A percentile compares a stretch with the other conserved stretches of the same genome.
Evolutionary conservation across 768 basidiomycete genomes (phyloP).

Genomic region (Gloeopeniophorella convolvens): DNA sequence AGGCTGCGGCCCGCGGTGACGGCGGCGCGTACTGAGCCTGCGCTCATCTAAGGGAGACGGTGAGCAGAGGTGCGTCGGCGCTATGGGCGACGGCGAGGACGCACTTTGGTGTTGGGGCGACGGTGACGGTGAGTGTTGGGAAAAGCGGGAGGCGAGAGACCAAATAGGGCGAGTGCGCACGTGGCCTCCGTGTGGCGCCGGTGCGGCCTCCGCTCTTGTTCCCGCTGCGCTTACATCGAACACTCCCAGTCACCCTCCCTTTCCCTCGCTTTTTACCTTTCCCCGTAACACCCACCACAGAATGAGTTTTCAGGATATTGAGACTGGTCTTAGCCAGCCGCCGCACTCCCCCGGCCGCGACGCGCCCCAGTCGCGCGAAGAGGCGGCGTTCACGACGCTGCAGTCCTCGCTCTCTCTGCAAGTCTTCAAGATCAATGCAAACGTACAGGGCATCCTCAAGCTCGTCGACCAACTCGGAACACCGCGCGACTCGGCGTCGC

Average conservation of each 20-base stretch:
- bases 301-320: slow-evolving; percentile 51
- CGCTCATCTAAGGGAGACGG: not conserved
- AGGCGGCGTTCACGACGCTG: slow-evolving; percentile 66
- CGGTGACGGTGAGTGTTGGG: no score
- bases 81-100: not conserved
- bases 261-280: not conserved
- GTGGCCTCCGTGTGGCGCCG: no score
- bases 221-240: no score
- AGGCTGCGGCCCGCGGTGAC: not conserved
- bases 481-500: slow-evolving; percentile 63
- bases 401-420: slow-evolving; percentile 83
- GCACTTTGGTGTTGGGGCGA: no score
- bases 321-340: slow-evolving; percentile 34
- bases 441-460: slow-evolving; percentile 91
- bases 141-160: no score
- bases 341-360: slow-evolving; percentile 24
- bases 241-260: no score
- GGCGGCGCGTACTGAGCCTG: not conserved
- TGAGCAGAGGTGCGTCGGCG: not conserved
- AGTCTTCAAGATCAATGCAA: slow-evolving; percentile 98
- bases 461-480: slow-evolving; percentile 97
- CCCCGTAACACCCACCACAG: not conserved
- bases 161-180: no score
- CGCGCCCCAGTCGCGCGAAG: slow-evolving; percentile 44
- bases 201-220: no score